Percentiles rank a stretch among this genome's conserved stretches.
phyloP scores from a whole-genome alignment of 768 basidiomycete genomes.

The Collybiopsis luxurians region DNA sequence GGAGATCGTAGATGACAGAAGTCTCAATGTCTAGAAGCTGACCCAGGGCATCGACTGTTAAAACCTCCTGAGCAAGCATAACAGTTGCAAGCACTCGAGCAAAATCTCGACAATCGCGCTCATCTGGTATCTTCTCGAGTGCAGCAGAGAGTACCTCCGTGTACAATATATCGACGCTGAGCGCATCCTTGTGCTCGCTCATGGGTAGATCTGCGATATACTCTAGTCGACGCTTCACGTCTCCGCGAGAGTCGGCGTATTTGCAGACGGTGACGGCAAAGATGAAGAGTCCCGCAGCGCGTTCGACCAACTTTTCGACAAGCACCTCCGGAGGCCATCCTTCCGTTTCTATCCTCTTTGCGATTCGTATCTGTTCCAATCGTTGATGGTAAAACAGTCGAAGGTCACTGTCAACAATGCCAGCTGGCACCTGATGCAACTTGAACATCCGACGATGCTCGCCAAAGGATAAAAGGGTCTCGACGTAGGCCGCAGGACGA shows the following conservation, averaged over 20 bases:
- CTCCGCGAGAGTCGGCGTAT: neutral
- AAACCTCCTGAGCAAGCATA: neutral
- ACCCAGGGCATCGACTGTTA: neutral
- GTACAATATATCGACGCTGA: slow-evolving; percentile 2
- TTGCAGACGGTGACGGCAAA: slow-evolving; percentile 2
- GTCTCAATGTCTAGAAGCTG: neutral
- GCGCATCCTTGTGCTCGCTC: neutral
- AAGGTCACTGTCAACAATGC: neutral
- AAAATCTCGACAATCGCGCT: neutral
- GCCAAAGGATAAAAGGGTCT: neutral
- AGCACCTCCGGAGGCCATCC: neutral
- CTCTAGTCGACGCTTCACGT: neutral
- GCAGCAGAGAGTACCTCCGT: slow-evolving; percentile 1
- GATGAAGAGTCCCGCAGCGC: neutral
- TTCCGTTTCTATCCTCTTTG: neutral
- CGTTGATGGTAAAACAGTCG: neutral
- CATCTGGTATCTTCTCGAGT: neutral
- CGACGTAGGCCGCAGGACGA: slow-evolving; percentile 2
- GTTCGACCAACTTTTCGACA: neutral
- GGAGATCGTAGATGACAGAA: neutral
- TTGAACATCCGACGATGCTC: slow-evolving; percentile 2
- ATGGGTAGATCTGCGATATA: neutral
- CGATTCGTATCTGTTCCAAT: neutral
- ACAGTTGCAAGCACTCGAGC: neutral
- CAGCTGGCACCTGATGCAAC: neutral